phyloP scores from a whole-genome alignment of 768 basidiomycete genomes.

The Boletus reticuloceps region DNA sequence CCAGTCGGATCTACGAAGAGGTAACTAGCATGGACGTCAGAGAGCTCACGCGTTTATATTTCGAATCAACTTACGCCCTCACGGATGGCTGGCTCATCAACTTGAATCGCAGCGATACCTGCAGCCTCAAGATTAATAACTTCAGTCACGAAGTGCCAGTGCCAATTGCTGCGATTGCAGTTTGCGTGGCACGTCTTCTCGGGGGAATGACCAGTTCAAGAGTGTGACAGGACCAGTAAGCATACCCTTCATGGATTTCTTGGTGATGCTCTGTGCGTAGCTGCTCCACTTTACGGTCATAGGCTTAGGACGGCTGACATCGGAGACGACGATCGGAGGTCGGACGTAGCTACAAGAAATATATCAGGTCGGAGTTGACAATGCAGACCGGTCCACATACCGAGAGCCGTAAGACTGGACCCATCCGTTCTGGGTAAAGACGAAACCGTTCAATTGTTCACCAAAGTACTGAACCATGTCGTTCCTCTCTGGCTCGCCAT shows the following conservation, averaged over 20 bases:
- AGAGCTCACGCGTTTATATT: neutral
- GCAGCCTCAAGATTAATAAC: slow-evolving; percentile 96
- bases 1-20: slow-evolving; percentile 96
- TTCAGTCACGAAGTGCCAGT: slow-evolving; percentile 95
- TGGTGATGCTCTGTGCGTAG: slow-evolving; percentile 93
- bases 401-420: slow-evolving; percentile 99
- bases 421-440: slow-evolving; percentile 99
- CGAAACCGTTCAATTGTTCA: slow-evolving; percentile 91
- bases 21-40: slow-evolving; percentile 52
- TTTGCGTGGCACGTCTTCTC: slow-evolving; percentile 94
- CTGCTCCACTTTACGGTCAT: slow-evolving; percentile 98
- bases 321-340: slow-evolving; percentile 97
- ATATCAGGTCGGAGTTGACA: slow-evolving; percentile 5
- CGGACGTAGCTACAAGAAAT: slow-evolving; percentile 74
- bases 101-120: slow-evolving; percentile 96
- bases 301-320: slow-evolving; percentile 86
- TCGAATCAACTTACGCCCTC: slow-evolving; percentile 71
- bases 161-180: slow-evolving; percentile 98
- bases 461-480: slow-evolving; percentile 99
- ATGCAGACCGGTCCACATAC: slow-evolving; percentile 37
- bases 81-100: slow-evolving; percentile 99
- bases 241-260: slow-evolving; percentile 99
- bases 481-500: slow-evolving; percentile 98
- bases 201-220: slow-evolving; percentile 99
- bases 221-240: slow-evolving; percentile 97